Conservation (phyloP, 2,329 filamentous ascomycete genomes). For the Xylaria hypoxylon region DNA sequence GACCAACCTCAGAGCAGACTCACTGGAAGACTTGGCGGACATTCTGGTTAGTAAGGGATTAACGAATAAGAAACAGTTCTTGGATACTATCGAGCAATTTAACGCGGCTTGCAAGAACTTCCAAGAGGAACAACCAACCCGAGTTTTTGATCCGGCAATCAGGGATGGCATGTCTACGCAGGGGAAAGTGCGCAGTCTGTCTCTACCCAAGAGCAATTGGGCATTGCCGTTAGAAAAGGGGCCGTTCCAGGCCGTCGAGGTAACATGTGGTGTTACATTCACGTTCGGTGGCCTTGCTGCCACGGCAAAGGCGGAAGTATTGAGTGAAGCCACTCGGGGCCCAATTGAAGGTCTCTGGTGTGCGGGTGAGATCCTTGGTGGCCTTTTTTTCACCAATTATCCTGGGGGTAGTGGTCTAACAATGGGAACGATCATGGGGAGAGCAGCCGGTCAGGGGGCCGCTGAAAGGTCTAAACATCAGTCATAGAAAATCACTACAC, state of each 20-base stretch:
- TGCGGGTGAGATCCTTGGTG: slow-evolving; percentile 74
- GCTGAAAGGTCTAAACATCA: slow-evolving; percentile 39
- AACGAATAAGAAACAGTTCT: slow-evolving; percentile 58
- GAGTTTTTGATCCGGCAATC: slow-evolving; percentile 68
- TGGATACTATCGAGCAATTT: slow-evolving; percentile 65
- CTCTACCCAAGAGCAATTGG: slow-evolving; percentile 73
- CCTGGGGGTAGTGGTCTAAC: slow-evolving; percentile 72
- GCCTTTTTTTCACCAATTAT: slow-evolving; percentile 72
- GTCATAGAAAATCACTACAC: not conserved
- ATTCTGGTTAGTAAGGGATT: slow-evolving; percentile 62
- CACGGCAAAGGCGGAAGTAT: slow-evolving; percentile 64
- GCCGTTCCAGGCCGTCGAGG: slow-evolving; percentile 72
- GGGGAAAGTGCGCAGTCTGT: slow-evolving; percentile 57
- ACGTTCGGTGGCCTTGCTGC: slow-evolving; percentile 74
- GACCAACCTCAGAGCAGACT: slow-evolving; percentile 61
- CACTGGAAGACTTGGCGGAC: slow-evolving; percentile 67
- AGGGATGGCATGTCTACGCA: slow-evolving; percentile 73
- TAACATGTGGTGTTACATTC: slow-evolving; percentile 74
- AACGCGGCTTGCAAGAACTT: slow-evolving; percentile 67
- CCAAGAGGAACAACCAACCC: slow-evolving; percentile 57
- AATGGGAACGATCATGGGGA: slow-evolving; percentile 65
- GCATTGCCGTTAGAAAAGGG: slow-evolving; percentile 66
- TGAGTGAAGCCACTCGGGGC: slow-evolving; percentile 58
- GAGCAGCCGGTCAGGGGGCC: slow-evolving; percentile 55
- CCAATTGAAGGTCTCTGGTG: slow-evolving; percentile 69